These are phyloP conservation scores for Somion occarium DNA, from an alignment of 1,284 basidiomycete genomes.

Conservation along the genomic window DNA sequence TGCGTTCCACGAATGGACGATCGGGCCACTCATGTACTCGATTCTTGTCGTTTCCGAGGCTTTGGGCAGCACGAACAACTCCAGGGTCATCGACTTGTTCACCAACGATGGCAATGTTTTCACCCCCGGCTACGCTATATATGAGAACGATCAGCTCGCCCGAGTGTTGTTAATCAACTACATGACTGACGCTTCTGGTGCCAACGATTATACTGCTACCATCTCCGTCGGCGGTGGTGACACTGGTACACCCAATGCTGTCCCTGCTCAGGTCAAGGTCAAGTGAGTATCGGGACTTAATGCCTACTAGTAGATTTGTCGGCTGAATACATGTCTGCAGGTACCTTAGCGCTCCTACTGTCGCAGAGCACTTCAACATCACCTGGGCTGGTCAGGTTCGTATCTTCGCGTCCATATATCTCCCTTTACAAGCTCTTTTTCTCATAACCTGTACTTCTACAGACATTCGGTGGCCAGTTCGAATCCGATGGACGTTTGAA, in stretches of 20 bases:
- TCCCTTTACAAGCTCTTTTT: neutral
- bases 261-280: slow-evolving; percentile 38
- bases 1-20: slow-evolving; percentile 53
- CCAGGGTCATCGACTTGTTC: slow-evolving; percentile 55
- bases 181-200: slow-evolving; percentile 45
- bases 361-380: slow-evolving; percentile 62
- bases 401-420: slow-evolving; percentile 3
- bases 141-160: slow-evolving; percentile 50
- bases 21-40: slow-evolving; percentile 67
- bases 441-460: slow-evolving; percentile 13
- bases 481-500: slow-evolving; percentile 47
- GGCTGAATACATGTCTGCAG: slow-evolving; percentile 22
- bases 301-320: no score
- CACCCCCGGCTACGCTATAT: slow-evolving; percentile 72
- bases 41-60: slow-evolving; percentile 65
- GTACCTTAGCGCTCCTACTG: slow-evolving; percentile 47
- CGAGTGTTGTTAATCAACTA: slow-evolving; percentile 69
- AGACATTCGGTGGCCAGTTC: slow-evolving; percentile 68
- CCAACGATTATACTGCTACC: slow-evolving; percentile 42
- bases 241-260: slow-evolving; percentile 28
- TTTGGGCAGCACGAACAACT: slow-evolving; percentile 54
- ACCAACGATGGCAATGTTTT: slow-evolving; percentile 44
- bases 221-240: slow-evolving; percentile 40
- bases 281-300: slow-evolving; percentile 37
- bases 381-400: slow-evolving; percentile 55